Percentiles rank a stretch among this genome's conserved stretches.
phyloP scores from a whole-genome alignment of 2,329 filamentous ascomycete genomes.

The Monosporascus sp. region DNA sequence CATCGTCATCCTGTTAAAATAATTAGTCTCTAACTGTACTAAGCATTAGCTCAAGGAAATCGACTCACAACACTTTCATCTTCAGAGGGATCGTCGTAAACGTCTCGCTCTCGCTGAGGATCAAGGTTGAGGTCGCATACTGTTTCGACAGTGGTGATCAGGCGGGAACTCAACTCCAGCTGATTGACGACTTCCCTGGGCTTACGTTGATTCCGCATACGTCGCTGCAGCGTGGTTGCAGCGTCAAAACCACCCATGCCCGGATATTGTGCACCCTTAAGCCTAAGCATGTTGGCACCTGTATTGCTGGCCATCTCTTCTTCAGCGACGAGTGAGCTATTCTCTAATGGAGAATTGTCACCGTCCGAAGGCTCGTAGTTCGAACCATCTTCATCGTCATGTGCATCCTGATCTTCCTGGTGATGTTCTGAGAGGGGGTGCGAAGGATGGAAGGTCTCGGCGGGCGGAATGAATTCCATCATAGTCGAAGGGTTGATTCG shows the following conservation, averaged over 20 bases:
- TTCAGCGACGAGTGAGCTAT: slow-evolving; percentile 22
- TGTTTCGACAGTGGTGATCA: slow-evolving; percentile 58
- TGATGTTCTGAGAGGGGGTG: slow-evolving; percentile 1
- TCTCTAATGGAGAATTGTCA: slow-evolving; percentile 22
- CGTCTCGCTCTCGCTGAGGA: slow-evolving; percentile 47
- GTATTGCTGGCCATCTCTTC: slow-evolving; percentile 10
- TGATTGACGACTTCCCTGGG: slow-evolving; percentile 62
- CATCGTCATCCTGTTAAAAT: slow-evolving; percentile 2
- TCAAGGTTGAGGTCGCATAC: slow-evolving; percentile 53
- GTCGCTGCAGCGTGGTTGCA: slow-evolving; percentile 65
- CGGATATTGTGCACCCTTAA: slow-evolving; percentile 70
- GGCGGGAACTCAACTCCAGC: slow-evolving; percentile 59
- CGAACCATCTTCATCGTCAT: slow-evolving; percentile 15
- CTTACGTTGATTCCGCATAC: slow-evolving; percentile 74
- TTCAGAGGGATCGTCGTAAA: slow-evolving; percentile 54
- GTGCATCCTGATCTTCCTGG: slow-evolving; percentile 7
- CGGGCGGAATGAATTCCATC: background rate
- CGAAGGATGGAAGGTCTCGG: background rate
- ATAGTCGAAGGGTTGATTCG: background rate
- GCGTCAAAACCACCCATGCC: slow-evolving; percentile 81
- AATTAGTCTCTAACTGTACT: no score
- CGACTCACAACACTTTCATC: slow-evolving; percentile 44
- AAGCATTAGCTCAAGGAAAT: slow-evolving; percentile 8
- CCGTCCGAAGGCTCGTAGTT: slow-evolving; percentile 25
- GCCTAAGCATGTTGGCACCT: slow-evolving; percentile 16